These are phyloP conservation scores for Pseudogymnoascus verrucosus DNA, from an alignment of 2,329 filamentous ascomycete genomes.

Conservation along the genomic window DNA sequence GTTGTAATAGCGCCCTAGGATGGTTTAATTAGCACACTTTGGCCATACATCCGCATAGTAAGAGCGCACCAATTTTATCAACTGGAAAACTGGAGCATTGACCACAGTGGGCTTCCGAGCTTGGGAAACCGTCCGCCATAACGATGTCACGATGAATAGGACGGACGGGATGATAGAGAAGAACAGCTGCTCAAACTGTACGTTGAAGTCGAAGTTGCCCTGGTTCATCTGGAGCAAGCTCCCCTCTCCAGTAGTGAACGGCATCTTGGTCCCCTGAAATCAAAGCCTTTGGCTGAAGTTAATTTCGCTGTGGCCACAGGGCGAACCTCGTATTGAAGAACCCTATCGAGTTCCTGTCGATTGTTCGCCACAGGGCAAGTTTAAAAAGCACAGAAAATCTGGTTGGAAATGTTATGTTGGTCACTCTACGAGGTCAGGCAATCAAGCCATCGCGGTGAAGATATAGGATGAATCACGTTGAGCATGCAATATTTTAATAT, in stretches of 20 bases:
- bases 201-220: conserved; percentile 25
- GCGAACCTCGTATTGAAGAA: background rate
- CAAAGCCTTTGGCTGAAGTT: background rate
- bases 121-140: conserved; percentile 25
- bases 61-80: conserved; percentile 24
- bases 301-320: background rate
- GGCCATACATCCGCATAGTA: background rate
- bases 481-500: background rate
- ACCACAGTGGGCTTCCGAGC: conserved; percentile 27
- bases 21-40: conserved; percentile 11
- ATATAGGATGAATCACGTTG: background rate
- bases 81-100: conserved; percentile 23
- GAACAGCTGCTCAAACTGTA: conserved; percentile 29
- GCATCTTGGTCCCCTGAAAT: conserved; percentile 14
- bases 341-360: background rate
- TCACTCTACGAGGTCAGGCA: background rate
- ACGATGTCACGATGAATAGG: conserved; percentile 25
- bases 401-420: background rate
- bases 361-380: background rate
- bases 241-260: conserved; percentile 14
- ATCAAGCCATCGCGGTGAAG: background rate
- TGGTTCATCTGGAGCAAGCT: conserved; percentile 26
- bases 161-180: conserved; percentile 27
- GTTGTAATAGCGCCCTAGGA: conserved; percentile 18
- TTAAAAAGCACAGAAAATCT: no score